A percentile compares a stretch with the other conserved stretches of the same genome.
phyloP scores from a whole-genome alignment of 495 filamentous ascomycete species.

The Neurospora africana region DNA sequence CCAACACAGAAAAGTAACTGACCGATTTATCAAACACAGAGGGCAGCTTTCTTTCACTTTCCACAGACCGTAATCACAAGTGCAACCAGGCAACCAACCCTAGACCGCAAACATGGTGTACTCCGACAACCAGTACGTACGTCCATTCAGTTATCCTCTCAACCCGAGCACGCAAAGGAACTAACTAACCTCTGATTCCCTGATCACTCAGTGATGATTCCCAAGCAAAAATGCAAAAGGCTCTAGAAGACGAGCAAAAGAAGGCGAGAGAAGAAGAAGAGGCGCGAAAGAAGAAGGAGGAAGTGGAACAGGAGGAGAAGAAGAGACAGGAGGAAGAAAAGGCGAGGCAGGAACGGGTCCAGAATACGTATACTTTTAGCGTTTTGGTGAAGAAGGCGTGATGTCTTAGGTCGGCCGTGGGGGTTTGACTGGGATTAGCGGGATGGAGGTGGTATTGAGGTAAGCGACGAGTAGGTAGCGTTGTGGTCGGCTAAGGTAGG shows the following conservation, averaged over 20 bases:
- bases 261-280: not conserved
- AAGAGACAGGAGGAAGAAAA: not conserved
- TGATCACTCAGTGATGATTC: not conserved
- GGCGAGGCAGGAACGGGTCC: not conserved
- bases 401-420: not conserved
- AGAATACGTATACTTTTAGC: not conserved
- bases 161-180: not conserved
- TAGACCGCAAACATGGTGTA: not conserved
- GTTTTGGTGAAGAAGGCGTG: not conserved
- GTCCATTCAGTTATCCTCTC: not conserved
- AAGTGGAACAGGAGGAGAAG: not conserved
- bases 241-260: not conserved
- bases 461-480: not conserved
- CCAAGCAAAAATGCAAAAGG: not conserved
- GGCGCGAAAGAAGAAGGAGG: not conserved
- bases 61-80: no score
- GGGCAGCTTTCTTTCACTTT: no score
- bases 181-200: not conserved
- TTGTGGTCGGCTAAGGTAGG: not conserved
- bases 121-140: not conserved
- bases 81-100: no score
- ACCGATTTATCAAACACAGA: no score
- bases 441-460: not conserved
- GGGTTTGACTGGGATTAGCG: not conserved
- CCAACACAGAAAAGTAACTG: not conserved